Percentiles rank a stretch among this genome's conserved stretches.
These are phyloP conservation scores for Aspergillus tamarii DNA, from an alignment of 2,329 filamentous ascomycete species.

Conservation along the genomic window DNA sequence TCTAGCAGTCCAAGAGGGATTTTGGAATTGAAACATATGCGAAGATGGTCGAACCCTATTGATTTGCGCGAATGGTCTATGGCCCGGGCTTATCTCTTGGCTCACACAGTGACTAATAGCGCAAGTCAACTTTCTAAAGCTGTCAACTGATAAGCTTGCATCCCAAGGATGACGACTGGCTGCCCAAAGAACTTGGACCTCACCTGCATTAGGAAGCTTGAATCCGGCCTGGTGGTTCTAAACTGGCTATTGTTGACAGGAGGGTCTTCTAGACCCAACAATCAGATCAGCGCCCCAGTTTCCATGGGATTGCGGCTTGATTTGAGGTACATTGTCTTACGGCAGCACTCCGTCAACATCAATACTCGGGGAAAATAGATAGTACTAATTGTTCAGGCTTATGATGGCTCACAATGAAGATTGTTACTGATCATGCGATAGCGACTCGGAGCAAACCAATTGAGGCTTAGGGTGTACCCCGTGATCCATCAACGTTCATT, in stretches of 20 bases:
- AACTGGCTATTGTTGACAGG: neutral
- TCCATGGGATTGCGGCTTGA: neutral
- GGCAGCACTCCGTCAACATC: neutral
- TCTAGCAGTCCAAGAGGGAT: neutral
- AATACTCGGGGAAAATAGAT: neutral
- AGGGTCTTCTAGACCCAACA: neutral
- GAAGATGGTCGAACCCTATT: neutral
- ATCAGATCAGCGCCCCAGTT: neutral
- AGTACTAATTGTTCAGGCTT: neutral
- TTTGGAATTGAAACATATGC: neutral
- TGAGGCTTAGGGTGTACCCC: neutral
- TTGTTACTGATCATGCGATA: slow-evolving; percentile 7
- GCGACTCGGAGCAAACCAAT: neutral
- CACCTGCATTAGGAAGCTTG: neutral
- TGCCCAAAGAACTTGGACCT: neutral
- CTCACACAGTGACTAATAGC: slow-evolving; percentile 9
- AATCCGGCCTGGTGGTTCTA: neutral
- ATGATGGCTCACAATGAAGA: slow-evolving; percentile 10
- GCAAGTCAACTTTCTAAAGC: slow-evolving; percentile 3
- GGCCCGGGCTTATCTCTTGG: slow-evolving; percentile 11
- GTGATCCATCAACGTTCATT: neutral
- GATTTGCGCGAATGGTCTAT: slow-evolving; percentile 1
- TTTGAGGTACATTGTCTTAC: neutral
- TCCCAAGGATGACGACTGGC: neutral
- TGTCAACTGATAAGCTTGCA: slow-evolving; percentile 19